Evolutionary conservation across 169 alveolate species (phyloP).

Genomic region (Eimeria maxima): DNA sequence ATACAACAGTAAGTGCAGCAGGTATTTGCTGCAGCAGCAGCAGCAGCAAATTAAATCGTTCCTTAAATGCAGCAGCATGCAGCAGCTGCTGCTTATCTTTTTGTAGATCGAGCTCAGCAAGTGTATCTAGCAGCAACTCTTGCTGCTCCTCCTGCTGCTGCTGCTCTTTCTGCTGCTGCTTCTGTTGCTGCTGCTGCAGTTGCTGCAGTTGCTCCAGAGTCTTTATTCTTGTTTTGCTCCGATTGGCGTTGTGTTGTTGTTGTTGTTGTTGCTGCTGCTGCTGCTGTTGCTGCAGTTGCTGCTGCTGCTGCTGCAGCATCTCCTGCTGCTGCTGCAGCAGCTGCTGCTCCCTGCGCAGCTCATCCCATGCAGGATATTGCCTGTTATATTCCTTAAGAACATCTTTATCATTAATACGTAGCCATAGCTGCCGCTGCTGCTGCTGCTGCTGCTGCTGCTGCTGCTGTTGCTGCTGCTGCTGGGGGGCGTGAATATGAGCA

Average conservation of each 20-base stretch:
- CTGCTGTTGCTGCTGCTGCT: no score
- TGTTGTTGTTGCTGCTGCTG: conserved; percentile 24
- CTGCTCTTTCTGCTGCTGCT: no score
- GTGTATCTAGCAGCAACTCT: background rate
- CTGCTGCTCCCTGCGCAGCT: background rate
- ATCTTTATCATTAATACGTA: background rate
- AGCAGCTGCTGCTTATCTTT: conserved; percentile 15
- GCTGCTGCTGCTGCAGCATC: background rate
- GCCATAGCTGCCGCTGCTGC: background rate
- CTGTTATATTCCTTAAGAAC: background rate
- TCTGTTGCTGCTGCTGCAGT: no score
- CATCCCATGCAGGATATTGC: conserved; percentile 5
- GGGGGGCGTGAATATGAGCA: background rate
- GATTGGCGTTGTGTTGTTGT: background rate
- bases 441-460: conserved; percentile 28
- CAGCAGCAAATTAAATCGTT: background rate
- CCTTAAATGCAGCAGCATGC: conserved; percentile 20
- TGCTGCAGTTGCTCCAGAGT: no score
- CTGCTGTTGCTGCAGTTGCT: conserved; percentile 23
- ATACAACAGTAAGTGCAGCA: no score
- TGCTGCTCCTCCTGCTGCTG: conserved; percentile 48
- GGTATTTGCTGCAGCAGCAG: no score
- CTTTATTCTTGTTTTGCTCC: background rate
- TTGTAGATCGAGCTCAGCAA: background rate
- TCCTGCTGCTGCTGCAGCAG: no score